Evolutionary conservation across 2,329 filamentous ascomycete genomes (phyloP).

Genomic region (Calonectria pauciramosa): DNA sequence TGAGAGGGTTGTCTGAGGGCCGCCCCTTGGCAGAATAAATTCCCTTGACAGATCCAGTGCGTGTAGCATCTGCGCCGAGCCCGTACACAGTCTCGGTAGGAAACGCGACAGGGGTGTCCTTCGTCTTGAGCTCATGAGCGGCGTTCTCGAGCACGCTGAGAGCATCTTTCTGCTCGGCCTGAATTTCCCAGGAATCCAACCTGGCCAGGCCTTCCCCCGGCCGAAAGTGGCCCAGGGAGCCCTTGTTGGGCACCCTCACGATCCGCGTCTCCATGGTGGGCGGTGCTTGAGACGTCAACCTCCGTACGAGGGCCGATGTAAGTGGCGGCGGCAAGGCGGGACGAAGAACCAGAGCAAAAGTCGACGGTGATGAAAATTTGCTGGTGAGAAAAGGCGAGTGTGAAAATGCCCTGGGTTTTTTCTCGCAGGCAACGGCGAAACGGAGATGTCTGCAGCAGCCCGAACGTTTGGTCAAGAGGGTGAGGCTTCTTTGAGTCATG

Average conservation of each 20-base stretch:
- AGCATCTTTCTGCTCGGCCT: constrained; percentile 46
- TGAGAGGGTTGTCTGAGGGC: constrained; percentile 94
- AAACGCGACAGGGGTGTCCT: constrained; percentile 87
- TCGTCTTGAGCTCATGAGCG: constrained; percentile 74
- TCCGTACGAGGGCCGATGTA: constrained; percentile 40
- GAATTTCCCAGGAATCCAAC: constrained; percentile 60
- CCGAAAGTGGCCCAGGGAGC: constrained; percentile 52
- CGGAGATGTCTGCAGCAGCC: constrained; percentile 15
- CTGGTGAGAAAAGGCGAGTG: constrained; percentile 13
- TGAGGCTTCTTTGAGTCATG: constrained; percentile 40
- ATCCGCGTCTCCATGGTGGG: constrained; percentile 57
- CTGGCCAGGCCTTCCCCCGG: constrained; percentile 45
- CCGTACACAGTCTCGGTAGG: constrained; percentile 99
- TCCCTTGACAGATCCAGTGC: constrained; percentile 85
- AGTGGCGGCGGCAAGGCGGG: constrained; percentile 40
- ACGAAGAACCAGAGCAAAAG: constrained; percentile 21
- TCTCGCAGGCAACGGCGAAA: neutral
- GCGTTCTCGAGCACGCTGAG: constrained; percentile 70
- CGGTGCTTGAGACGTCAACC: constrained; percentile 26
- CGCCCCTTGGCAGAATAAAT: constrained; percentile 93
- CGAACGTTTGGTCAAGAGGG: constrained; percentile 26
- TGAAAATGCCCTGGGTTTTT: constrained; percentile 5
- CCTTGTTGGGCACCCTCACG: constrained; percentile 50
- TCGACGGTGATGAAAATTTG: constrained; percentile 3
- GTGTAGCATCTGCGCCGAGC: constrained; percentile 94